These are phyloP conservation scores for Senna siamea DNA, from an alignment of 306 rosid genomes.

Conservation along the genomic window DNA sequence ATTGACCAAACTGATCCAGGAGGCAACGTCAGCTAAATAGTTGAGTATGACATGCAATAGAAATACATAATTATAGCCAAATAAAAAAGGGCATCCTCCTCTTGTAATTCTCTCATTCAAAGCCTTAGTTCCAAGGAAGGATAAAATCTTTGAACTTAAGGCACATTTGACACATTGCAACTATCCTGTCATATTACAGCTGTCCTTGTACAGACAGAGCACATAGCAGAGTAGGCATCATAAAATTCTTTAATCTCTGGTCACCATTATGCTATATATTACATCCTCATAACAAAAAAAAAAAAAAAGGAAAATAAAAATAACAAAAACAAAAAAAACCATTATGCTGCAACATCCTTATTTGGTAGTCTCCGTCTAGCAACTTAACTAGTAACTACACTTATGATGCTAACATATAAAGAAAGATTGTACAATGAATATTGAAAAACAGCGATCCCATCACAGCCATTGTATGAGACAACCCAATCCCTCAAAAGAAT, in stretches of 20 bases:
- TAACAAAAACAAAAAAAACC: not conserved
- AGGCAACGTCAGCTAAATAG: not conserved
- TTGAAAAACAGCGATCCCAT: conserved; percentile 6
- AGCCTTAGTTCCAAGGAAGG: not conserved
- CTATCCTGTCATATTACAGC: too few relatives aligned
- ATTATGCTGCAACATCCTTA: conserved; percentile 5
- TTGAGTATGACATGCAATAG: not conserved
- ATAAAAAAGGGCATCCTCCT: conserved; percentile 3
- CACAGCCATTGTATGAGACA: not conserved
- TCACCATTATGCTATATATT: not conserved
- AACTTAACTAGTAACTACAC: not conserved
- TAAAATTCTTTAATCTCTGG: not conserved
- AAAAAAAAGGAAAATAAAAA: not conserved
- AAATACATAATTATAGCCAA: not conserved
- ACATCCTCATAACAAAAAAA: not conserved
- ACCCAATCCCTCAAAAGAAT: not conserved
- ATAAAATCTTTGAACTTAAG: too few relatives aligned
- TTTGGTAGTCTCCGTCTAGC: conserved; percentile 4
- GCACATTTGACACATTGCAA: not conserved
- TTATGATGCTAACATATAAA: too few relatives aligned
- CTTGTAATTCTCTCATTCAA: not conserved
- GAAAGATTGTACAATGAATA: not conserved
- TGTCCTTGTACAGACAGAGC: not conserved
- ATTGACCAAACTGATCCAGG: not conserved
- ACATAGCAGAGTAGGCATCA: conserved; percentile 6